A percentile compares a stretch with the other conserved stretches of the same genome.
These are phyloP conservation scores for Selaginella moellendorffii DNA, from an alignment of 75 land plant genomes.

Conservation along the genomic window DNA sequence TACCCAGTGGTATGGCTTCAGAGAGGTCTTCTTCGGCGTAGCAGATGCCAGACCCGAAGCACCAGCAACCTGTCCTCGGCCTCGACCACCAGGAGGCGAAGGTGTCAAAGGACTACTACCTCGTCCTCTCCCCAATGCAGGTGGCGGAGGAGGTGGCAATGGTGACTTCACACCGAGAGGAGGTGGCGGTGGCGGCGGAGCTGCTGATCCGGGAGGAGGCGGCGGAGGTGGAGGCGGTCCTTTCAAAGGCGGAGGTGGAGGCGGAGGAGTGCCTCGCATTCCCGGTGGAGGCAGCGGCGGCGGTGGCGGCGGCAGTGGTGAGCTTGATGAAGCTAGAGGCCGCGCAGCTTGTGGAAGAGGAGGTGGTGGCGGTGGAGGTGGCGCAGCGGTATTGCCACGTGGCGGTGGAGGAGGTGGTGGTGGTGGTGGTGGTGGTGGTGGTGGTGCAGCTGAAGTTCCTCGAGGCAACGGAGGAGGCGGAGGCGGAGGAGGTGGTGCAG, in stretches of 20 bases:
- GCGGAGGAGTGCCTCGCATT: constrained; percentile 40
- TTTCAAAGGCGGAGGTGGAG: constrained; percentile 17
- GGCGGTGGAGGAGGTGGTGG: constrained; percentile 13
- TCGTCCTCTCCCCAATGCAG: constrained; percentile 8
- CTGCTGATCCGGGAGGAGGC: neutral
- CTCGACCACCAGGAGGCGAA: constrained; percentile 28
- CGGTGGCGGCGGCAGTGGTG: too few species aligned
- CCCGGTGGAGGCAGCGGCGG: too few species aligned
- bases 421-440: constrained; percentile 22
- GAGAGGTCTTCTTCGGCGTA: constrained; percentile 34
- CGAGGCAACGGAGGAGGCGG: too few species aligned
- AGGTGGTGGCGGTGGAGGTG: too few species aligned
- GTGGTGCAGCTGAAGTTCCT: constrained; percentile 7
- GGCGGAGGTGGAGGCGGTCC: neutral
- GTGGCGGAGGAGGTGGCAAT: neutral
- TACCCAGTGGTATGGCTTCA: constrained; percentile 95
- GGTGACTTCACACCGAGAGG: too few species aligned
- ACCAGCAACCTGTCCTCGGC: too few species aligned
- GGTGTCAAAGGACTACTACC: constrained; percentile 25
- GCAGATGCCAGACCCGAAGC: too few species aligned
- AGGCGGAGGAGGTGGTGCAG: too few species aligned
- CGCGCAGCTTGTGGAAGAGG: too few species aligned
- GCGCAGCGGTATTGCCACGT: too few species aligned
- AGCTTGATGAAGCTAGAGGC: too few species aligned
- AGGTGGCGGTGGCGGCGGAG: too few species aligned